A percentile compares a stretch with the other conserved stretches of the same genome.
These are phyloP conservation scores for Jacaranda mimosifolia DNA, from an alignment of 257 asterid species.

Conservation along the genomic window DNA sequence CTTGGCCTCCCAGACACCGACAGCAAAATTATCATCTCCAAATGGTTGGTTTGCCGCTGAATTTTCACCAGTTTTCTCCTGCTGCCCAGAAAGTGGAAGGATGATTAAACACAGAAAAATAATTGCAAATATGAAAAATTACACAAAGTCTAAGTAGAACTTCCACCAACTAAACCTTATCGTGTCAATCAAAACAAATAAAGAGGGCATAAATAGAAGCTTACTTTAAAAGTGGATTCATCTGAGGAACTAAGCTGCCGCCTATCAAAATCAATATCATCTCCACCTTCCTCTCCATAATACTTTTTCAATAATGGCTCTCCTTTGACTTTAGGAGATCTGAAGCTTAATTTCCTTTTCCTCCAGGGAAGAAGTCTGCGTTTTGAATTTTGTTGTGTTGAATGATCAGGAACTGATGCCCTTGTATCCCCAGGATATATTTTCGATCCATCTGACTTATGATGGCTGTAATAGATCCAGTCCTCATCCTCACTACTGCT, in stretches of 20 bases:
- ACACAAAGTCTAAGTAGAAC: background rate
- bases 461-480: conserved; percentile 57
- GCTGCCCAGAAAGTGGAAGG: conserved; percentile 28
- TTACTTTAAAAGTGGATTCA: conserved; percentile 66
- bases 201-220: background rate
- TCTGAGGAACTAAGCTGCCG: conserved; percentile 80
- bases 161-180: background rate
- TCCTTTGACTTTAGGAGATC: conserved; percentile 70
- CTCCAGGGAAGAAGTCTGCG: conserved; percentile 77
- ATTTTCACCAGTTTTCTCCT: conserved; percentile 46
- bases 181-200: background rate
- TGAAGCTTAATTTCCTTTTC: conserved; percentile 77
- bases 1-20: conserved; percentile 80
- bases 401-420: conserved; percentile 41
- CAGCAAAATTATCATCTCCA: conserved; percentile 77
- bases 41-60: conserved; percentile 47
- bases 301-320: conserved; percentile 75
- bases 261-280: conserved; percentile 93
- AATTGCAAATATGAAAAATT: background rate
- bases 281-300: conserved; percentile 91
- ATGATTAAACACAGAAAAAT: background rate
- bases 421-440: conserved; percentile 27
- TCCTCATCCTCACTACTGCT: conserved; percentile 72
- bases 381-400: conserved; percentile 37
- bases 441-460: conserved; percentile 37